Evolutionary conservation across 805 yeast species (phyloP).

Genomic region (Yamadazyma endophytica): DNA sequence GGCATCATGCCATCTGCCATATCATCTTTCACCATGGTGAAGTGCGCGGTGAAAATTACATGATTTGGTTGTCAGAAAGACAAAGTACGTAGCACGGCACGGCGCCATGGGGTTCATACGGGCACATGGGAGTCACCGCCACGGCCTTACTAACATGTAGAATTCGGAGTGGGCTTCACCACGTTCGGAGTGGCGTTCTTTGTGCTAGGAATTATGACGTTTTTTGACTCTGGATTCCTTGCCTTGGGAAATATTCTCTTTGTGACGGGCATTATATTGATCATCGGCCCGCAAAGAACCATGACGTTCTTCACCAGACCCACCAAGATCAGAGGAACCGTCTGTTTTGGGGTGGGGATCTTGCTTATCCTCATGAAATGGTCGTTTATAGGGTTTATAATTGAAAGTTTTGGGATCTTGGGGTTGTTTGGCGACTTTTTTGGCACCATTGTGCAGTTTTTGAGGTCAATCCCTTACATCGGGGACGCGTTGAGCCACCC

Average conservation of each 20-base stretch:
- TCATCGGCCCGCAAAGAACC: slow-evolving; percentile 86
- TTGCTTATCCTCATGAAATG: slow-evolving; percentile 67
- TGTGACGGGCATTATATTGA: slow-evolving; percentile 74
- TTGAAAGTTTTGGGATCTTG: slow-evolving; percentile 86
- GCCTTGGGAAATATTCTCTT: slow-evolving; percentile 86
- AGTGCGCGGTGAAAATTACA: slow-evolving; percentile 10
- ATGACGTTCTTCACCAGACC: slow-evolving; percentile 81
- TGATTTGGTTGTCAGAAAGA: slow-evolving; percentile 73
- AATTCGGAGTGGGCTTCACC: slow-evolving; percentile 89
- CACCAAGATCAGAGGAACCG: slow-evolving; percentile 77
- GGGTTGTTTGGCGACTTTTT: slow-evolving; percentile 92
- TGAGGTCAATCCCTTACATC: slow-evolving; percentile 81
- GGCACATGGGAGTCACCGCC: neutral
- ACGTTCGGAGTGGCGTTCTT: slow-evolving; percentile 80
- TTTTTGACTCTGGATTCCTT: slow-evolving; percentile 83
- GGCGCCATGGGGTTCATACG: too few species aligned
- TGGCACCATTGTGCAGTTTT: slow-evolving; percentile 80
- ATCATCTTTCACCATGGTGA: neutral
- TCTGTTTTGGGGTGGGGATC: slow-evolving; percentile 76
- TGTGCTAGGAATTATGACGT: slow-evolving; percentile 74
- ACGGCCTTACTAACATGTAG: slow-evolving; percentile 37
- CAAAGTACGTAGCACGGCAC: slow-evolving; percentile 73
- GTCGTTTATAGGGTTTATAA: slow-evolving; percentile 78
- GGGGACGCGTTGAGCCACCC: slow-evolving; percentile 86
- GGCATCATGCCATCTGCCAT: slow-evolving; percentile 9